Conservation (phyloP, 1,284 basidiomycete species). For the Bondarzewia mesenterica region DNA sequence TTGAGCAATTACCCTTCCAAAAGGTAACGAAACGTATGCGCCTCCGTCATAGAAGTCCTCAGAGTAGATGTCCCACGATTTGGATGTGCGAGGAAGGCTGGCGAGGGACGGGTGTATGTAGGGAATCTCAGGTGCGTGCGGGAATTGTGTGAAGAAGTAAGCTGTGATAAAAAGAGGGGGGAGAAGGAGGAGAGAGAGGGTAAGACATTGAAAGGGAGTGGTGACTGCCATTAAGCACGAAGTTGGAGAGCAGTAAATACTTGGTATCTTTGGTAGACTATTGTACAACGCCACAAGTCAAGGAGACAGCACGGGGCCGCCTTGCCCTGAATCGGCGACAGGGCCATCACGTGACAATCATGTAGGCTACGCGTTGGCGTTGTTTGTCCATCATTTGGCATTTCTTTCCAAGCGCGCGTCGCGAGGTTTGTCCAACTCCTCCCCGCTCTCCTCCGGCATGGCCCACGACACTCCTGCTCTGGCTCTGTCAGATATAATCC, state of each 20-base stretch:
- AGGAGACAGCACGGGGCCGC: no score
- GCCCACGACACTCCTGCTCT: slow-evolving; percentile 26
- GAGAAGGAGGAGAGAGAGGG: slow-evolving; percentile 47
- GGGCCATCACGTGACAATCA: slow-evolving; percentile 9
- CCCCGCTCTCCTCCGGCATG: slow-evolving; percentile 14
- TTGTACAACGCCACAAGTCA: no score
- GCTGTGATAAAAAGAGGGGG: slow-evolving; percentile 49
- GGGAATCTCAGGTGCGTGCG: slow-evolving; percentile 41
- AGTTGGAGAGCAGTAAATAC: slow-evolving; percentile 3
- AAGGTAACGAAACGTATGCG: slow-evolving; percentile 53
- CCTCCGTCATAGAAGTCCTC: slow-evolving; percentile 61
- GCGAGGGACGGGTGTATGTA: slow-evolving; percentile 49
- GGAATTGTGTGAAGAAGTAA: slow-evolving; percentile 59
- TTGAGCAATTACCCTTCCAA: slow-evolving; percentile 39
- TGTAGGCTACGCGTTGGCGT: slow-evolving; percentile 15
- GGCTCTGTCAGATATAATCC: slow-evolving; percentile 33
- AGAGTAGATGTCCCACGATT: slow-evolving; percentile 62
- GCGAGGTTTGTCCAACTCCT: neutral
- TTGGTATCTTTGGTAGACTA: no score
- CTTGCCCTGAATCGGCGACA: no score
- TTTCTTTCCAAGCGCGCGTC: neutral
- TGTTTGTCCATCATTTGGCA: slow-evolving; percentile 7
- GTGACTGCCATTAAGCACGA: slow-evolving; percentile 16
- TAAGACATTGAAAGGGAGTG: slow-evolving; percentile 38
- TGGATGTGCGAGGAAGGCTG: slow-evolving; percentile 40